Percentiles rank a stretch among this genome's conserved stretches.
Conservation (phyloP, 208 protist species). For the Balamuthia mandrillaris region DNA sequence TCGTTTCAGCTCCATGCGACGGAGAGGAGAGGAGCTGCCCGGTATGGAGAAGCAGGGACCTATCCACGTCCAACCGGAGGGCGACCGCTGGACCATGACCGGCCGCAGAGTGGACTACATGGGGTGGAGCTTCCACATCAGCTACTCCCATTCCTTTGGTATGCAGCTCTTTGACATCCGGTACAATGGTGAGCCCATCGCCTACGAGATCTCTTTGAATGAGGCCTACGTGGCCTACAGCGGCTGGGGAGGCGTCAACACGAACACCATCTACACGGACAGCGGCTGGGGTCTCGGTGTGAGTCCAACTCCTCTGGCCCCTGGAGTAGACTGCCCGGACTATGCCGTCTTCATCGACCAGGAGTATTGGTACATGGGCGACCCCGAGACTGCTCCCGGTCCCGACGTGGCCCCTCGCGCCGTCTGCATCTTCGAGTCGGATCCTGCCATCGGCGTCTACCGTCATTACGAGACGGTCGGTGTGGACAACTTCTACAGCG, state of each 20-base stretch:
- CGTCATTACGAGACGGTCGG: not conserved
- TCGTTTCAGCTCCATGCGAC: too few relatives aligned
- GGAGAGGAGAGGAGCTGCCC: too few relatives aligned
- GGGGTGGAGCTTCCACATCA: too few relatives aligned
- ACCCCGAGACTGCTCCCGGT: not conserved
- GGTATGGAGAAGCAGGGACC: too few relatives aligned
- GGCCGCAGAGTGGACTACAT: too few relatives aligned
- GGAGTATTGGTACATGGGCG: too few relatives aligned
- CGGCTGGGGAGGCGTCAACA: not conserved
- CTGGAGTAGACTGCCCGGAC: not conserved
- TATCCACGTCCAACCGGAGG: too few relatives aligned
- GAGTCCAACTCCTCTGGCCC: not conserved
- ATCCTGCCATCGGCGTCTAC: not conserved
- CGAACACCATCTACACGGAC: not conserved
- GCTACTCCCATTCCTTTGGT: not conserved
- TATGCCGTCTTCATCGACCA: not conserved
- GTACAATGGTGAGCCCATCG: not conserved
- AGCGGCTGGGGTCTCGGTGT: not conserved
- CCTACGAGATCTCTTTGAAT: not conserved
- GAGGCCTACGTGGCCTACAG: slow-evolving; percentile 10
- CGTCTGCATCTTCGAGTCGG: not conserved
- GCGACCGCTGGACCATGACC: too few relatives aligned
- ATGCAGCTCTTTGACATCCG: not conserved
- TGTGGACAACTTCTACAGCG: not conserved
- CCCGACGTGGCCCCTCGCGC: not conserved